Evolutionary conservation across 176 grass and related monocot species (phyloP).

Genomic region (Musa beccarii): DNA sequence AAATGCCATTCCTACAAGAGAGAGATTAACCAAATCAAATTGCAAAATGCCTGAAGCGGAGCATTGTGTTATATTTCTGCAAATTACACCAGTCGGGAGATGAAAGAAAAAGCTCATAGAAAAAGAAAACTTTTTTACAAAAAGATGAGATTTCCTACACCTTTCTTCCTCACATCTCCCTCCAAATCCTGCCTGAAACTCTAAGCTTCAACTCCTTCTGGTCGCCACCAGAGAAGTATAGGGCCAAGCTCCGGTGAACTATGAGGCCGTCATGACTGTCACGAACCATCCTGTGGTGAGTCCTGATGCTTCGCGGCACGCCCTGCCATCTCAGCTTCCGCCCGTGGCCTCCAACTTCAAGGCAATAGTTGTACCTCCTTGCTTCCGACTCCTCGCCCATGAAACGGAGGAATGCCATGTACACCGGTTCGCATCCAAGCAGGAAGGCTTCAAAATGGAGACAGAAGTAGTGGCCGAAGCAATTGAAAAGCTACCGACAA

Average conservation of each 20-base stretch:
- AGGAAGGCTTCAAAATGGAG: conserved; percentile 27
- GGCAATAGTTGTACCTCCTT: conserved; percentile 23
- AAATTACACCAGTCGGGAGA: neutral
- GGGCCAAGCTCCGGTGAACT: conserved; percentile 17
- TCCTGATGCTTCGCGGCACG: conserved; percentile 20
- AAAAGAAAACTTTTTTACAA: neutral
- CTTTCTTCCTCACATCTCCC: neutral
- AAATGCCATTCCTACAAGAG: too few species aligned
- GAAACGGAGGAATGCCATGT: conserved; percentile 26
- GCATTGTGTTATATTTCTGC: too few species aligned
- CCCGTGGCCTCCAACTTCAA: conserved; percentile 22
- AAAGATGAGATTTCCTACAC: neutral
- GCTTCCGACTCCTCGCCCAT: conserved; percentile 25
- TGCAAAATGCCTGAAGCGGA: too few species aligned
- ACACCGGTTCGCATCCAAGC: conserved; percentile 16
- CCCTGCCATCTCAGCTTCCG: conserved; percentile 25
- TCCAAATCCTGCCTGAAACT: conserved; percentile 23
- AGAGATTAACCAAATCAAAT: too few species aligned
- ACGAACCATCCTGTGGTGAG: conserved; percentile 5
- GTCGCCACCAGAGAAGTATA: conserved; percentile 14
- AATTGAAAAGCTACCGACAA: conserved; percentile 20
- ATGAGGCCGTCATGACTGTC: conserved; percentile 19
- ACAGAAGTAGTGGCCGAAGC: conserved; percentile 24
- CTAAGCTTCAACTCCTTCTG: conserved; percentile 28
- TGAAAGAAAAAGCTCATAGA: neutral